A percentile compares a stretch with the other conserved stretches of the same genome.
Evolutionary conservation across 1,284 basidiomycete species (phyloP).

Genomic region (Heimioporus retisporus): DNA sequence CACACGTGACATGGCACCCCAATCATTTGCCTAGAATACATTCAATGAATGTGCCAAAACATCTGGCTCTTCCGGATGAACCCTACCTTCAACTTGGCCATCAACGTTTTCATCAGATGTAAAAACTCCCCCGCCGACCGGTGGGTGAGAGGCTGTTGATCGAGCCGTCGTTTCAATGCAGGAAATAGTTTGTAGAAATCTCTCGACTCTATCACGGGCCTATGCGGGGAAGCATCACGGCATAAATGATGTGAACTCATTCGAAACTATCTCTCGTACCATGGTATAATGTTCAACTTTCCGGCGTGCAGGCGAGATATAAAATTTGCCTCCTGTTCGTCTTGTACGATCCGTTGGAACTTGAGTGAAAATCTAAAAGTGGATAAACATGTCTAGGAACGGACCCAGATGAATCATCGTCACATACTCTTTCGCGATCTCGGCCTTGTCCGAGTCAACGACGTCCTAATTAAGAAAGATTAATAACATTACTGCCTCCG

Average conservation of each 20-base stretch:
- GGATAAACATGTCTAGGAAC: not conserved
- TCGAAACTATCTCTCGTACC: slow-evolving; percentile 19
- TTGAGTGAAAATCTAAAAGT: slow-evolving; percentile 59
- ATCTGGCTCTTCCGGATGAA: not conserved
- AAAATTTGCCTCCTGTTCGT: slow-evolving; percentile 72
- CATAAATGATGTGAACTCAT: too few species aligned
- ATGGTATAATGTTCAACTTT: slow-evolving; percentile 66
- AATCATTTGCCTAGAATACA: slow-evolving; percentile 62
- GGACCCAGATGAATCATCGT: not conserved
- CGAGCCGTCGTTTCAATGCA: slow-evolving; percentile 55
- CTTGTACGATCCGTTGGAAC: slow-evolving; percentile 64
- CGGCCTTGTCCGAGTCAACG: slow-evolving; percentile 62
- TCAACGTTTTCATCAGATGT: slow-evolving; percentile 66
- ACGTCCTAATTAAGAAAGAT: slow-evolving; percentile 52
- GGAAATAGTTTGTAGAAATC: slow-evolving; percentile 67
- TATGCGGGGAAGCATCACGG: slow-evolving; percentile 1
- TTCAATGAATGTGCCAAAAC: not conserved
- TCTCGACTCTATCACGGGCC: slow-evolving; percentile 70
- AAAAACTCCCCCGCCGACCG: slow-evolving; percentile 63
- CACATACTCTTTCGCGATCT: slow-evolving; percentile 65
- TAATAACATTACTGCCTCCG: too few species aligned
- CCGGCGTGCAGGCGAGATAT: slow-evolving; percentile 67
- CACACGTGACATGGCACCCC: slow-evolving; percentile 68
- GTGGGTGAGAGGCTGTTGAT: slow-evolving; percentile 60
- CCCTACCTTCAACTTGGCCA: slow-evolving; percentile 71